A percentile compares a stretch with the other conserved stretches of the same genome.
Evolutionary conservation across 106 monocot species (phyloP).

Genomic region (Cymbidium sinense): DNA sequence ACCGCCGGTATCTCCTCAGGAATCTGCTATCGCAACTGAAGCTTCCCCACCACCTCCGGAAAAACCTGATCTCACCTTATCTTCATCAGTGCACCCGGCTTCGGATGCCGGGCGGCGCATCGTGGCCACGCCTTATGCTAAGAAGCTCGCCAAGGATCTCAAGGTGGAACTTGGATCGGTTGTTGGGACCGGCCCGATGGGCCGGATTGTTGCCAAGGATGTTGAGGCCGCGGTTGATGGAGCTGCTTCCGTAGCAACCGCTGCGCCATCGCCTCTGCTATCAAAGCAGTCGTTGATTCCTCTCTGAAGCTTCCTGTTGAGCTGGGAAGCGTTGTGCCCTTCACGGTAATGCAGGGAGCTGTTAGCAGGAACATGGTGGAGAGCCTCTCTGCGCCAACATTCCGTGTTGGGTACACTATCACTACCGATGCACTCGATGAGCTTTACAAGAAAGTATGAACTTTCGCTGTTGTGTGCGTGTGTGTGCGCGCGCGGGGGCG

Average conservation of each 20-base stretch:
- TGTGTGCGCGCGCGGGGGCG: no score
- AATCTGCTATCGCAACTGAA: not conserved
- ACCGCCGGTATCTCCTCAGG: not conserved
- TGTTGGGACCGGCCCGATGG: conserved; percentile 68
- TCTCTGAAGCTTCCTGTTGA: conserved; percentile 11
- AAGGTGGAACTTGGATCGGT: conserved; percentile 53
- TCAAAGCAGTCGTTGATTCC: conserved; percentile 13
- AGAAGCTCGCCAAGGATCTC: conserved; percentile 85
- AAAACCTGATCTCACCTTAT: not conserved
- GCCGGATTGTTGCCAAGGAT: conserved; percentile 91
- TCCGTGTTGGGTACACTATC: conserved; percentile 86
- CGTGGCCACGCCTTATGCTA: conserved; percentile 86
- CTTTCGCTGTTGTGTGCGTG: not conserved
- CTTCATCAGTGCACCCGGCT: conserved; percentile 34
- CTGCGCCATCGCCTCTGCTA: not conserved
- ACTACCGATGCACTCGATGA: conserved; percentile 74
- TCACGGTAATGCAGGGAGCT: conserved; percentile 87
- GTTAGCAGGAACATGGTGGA: conserved; percentile 90
- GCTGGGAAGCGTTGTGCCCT: conserved; percentile 62
- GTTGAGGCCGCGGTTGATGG: conserved; percentile 66
- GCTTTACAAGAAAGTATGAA: conserved; percentile 75
- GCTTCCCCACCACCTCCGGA: conserved; percentile 7
- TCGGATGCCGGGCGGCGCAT: conserved; percentile 45
- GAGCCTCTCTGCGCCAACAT: conserved; percentile 78
- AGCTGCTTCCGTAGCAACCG: conserved; percentile 23